Base-by-base conservation (phyloP, 371 early-diverging fungal species). In the Mucor saturninus region DNA sequence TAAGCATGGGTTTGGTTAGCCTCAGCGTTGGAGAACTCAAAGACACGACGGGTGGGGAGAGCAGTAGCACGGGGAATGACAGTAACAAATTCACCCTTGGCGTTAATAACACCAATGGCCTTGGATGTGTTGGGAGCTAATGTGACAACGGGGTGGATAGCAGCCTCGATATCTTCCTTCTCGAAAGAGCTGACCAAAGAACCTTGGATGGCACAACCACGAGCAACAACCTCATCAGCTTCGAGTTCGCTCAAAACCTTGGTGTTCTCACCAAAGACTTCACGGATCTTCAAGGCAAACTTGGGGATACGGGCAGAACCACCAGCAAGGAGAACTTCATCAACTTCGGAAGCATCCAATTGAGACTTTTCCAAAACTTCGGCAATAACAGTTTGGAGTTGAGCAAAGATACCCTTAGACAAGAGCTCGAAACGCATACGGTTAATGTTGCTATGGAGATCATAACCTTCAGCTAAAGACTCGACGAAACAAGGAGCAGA, bases 241-340 rank as follows among this genome's bases (percentile, higher is more conserved):
- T 92, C 91, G 31, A 85, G 77, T 15, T 90, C 89, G 51, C 74
- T 70, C 62, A 92, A 86, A 65, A 95, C 79, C 73, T 87, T 82
- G 71, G 95, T 92, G 52, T 89, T 79, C 71, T 94, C 90, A 76
- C 83, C 79, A 85, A 99, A 99, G 73, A 92, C 86, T 28, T 80
- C 82, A 14, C 85, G 85, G 31, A 99, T 74, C 68, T 93, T 86
- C 68, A 90, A 72, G 72, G 92, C 91, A 69, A 99, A 91, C 86
- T 96, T 97, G 78, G 98, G 98, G 82, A 99, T 96, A 81, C 99
- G 95, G 63, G 98, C 93, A 59, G 97, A 83, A 60, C 99, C 99
- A 76, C 99, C 99, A 59, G 96, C 97, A 59, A 99, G 81, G 42
- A 99, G 88, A 65, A 99, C 93, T 68, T 95, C 92, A 72, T 88